A percentile compares a stretch with the other conserved stretches of the same genome.
These are phyloP conservation scores for Tolypocladium tundrense DNA, from an alignment of 2,329 filamentous ascomycete species.

Conservation along the genomic window DNA sequence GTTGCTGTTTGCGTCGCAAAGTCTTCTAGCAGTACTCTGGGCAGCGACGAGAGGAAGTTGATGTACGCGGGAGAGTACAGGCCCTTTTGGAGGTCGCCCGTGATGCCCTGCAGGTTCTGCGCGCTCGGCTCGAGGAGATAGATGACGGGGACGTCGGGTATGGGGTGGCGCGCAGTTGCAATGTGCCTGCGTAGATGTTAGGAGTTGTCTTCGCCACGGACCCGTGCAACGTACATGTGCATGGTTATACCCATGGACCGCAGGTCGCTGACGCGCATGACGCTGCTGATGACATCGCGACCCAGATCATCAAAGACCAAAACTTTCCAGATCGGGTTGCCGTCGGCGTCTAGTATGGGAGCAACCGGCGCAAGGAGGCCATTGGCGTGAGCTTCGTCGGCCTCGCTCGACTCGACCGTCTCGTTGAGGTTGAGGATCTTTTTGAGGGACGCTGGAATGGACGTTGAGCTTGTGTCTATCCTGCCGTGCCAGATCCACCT, in stretches of 20 bases:
- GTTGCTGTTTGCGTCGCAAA: slow-evolving; percentile 83
- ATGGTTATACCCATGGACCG: slow-evolving; percentile 92
- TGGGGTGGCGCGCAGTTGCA: slow-evolving; percentile 70
- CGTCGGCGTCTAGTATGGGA: slow-evolving; percentile 76
- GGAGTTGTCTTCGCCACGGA: background rate
- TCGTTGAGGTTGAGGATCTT: slow-evolving; percentile 94
- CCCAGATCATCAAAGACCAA: slow-evolving; percentile 88
- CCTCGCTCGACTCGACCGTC: slow-evolving; percentile 45
- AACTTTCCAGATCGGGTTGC: slow-evolving; percentile 95
- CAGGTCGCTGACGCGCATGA: slow-evolving; percentile 86
- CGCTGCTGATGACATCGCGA: slow-evolving; percentile 92
- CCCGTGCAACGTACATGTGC: slow-evolving; percentile 56
- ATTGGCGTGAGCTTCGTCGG: slow-evolving; percentile 54
- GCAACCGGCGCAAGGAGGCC: slow-evolving; percentile 57
- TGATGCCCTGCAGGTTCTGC: slow-evolving; percentile 73
- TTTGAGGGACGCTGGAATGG: slow-evolving; percentile 67
- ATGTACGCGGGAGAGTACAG: slow-evolving; percentile 91
- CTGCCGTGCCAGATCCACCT: background rate
- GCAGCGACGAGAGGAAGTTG: slow-evolving; percentile 93
- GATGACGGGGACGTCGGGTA: slow-evolving; percentile 91
- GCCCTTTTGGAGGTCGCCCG: slow-evolving; percentile 72
- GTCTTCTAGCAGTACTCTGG: slow-evolving; percentile 82
- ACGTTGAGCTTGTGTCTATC: background rate
- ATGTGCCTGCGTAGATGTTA: slow-evolving; percentile 51
- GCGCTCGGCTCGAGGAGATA: slow-evolving; percentile 89